Base-by-base conservation (phyloP, 2,329 filamentous ascomycete species). In the Arthrobotrys iridis region DNA sequence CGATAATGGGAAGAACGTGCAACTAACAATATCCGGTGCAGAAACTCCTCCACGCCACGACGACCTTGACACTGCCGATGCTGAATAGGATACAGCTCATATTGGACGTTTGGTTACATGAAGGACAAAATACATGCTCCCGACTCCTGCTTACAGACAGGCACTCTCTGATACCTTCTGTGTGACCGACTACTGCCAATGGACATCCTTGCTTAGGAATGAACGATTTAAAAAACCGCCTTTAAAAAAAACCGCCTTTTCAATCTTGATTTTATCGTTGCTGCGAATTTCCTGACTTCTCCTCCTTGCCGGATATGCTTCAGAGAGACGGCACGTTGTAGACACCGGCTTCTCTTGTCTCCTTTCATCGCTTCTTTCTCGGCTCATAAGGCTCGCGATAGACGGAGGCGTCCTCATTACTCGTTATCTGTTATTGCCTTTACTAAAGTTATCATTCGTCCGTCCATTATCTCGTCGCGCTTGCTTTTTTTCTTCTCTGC, bases 61-160 rank as follows among this genome's bases (percentile, higher is more conserved):
- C 82, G 95, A 99, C 81, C 88, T 98, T 82, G 95, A 99, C 83
- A 93, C 95, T 81, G 94, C 93, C 80, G 95, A 98, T 41, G 78
- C 78, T 41, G 79, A 80, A 45, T 80, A 80, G 77, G 70, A 59
- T 55, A 48, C 65, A 67, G 62, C 13, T 33, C 55, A 24, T 11
- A 33, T 18, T 37, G 50, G 30, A 4, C 7, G 24, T 37, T 13
- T 55, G 11, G 28, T 35, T 35, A 11, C 22, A 28, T 55, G 18
- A 55, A 37, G n/a, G n/a, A n/a, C n/a, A n/a, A 15, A 50, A 28
- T 18, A 10, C 10, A 10, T 55, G 3, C 28, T 20, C 46, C 30
- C 8, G 18, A 24, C 15, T 37, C 15, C n/a, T 52, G 2, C 8
- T 5, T 18, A 7, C 26, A 26, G 35, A 3, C n/a, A 26, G 35